Conservation (phyloP, 2,329 filamentous ascomycete species). For the Knoxdaviesia capensis region DNA sequence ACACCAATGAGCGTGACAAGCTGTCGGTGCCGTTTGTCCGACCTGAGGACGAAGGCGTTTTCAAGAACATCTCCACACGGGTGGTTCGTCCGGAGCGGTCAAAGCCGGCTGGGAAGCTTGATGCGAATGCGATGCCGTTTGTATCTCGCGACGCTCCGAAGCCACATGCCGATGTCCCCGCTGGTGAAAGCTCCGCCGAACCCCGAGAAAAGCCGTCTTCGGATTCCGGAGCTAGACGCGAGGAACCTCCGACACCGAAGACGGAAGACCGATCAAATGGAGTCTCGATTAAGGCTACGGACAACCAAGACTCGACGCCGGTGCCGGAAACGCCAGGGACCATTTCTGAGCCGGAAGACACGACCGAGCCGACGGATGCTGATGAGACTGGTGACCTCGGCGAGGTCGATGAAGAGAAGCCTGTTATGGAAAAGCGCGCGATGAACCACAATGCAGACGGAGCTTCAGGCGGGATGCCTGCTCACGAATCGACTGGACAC, state of each 20-base stretch:
- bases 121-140: conserved; percentile 20
- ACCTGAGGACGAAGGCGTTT: conserved; percentile 67
- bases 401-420: background rate
- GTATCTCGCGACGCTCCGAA: conserved; percentile 16
- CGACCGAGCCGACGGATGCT: conserved; percentile 1
- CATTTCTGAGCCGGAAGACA: background rate
- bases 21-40: conserved; percentile 81
- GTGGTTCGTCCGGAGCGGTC: conserved; percentile 32
- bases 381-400: background rate
- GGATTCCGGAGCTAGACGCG: too few species aligned
- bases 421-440: conserved; percentile 5
- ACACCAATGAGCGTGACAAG: conserved; percentile 71
- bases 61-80: conserved; percentile 55
- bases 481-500: conserved; percentile 3
- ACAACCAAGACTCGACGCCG: too few species aligned
- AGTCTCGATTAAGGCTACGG: too few species aligned
- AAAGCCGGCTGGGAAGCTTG: conserved; percentile 38
- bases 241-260: background rate
- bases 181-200: too few species aligned
- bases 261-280: background rate
- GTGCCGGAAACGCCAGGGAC: too few species aligned
- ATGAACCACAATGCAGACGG: background rate
- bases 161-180: background rate
- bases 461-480: conserved; percentile 1
- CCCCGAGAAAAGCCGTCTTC: too few species aligned